A percentile compares a stretch with the other conserved stretches of the same genome.
Evolutionary conservation across 495 filamentous ascomycete genomes (phyloP).

Genomic region (Lentithecium fluviatile): DNA sequence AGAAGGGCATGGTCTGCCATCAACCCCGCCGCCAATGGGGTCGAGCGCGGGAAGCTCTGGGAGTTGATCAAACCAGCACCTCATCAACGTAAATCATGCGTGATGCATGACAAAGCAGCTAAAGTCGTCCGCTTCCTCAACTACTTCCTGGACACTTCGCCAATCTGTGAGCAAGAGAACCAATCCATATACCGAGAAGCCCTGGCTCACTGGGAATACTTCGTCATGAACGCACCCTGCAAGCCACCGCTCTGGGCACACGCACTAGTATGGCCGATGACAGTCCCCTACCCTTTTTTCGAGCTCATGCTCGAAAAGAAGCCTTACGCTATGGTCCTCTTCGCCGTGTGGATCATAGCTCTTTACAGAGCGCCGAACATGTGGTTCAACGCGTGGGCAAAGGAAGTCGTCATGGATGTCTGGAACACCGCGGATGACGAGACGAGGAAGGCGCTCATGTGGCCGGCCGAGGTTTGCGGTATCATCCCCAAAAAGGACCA

Average conservation of each 20-base stretch:
- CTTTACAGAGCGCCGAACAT: slow-evolving; percentile 6
- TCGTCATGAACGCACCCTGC: neutral
- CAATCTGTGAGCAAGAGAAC: neutral
- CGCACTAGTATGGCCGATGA: slow-evolving; percentile 3
- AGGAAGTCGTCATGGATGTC: slow-evolving; percentile 1
- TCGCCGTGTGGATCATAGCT: slow-evolving; percentile 4
- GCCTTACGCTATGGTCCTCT: slow-evolving; percentile 8
- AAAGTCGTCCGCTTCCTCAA: neutral
- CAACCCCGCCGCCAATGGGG: neutral
- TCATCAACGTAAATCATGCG: neutral
- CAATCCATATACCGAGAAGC: slow-evolving; percentile 7
- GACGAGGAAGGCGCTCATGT: neutral
- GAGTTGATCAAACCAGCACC: neutral
- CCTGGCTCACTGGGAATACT: neutral
- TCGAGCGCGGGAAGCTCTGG: slow-evolving; percentile 4
- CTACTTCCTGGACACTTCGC: neutral
- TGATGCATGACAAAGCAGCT: slow-evolving; percentile 5
- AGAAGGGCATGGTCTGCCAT: slow-evolving; percentile 15
- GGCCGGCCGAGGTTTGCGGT: slow-evolving; percentile 5
- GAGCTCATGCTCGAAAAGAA: neutral
- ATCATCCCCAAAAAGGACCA: neutral
- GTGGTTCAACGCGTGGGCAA: slow-evolving; percentile 12
- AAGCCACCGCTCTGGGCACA: slow-evolving; percentile 5
- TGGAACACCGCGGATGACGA: neutral
- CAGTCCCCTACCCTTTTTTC: slow-evolving; percentile 1